phyloP scores from a whole-genome alignment of 2,329 filamentous ascomycete species.

The Penicillium sp. region DNA sequence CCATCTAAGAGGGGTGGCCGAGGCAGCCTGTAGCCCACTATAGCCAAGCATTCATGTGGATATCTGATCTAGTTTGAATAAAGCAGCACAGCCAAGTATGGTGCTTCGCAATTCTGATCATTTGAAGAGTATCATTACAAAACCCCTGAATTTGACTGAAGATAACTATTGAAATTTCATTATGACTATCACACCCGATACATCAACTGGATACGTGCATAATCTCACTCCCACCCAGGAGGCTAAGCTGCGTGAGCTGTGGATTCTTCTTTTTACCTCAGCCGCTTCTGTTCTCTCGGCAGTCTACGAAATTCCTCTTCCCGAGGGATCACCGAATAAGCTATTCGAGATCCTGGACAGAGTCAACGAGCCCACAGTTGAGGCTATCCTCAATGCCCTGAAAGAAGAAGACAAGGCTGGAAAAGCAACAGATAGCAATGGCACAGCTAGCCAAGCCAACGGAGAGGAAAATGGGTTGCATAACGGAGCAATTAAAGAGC shows the following conservation, averaged over 20 bases:
- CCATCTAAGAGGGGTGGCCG: constrained; percentile 15
- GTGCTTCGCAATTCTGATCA: not conserved
- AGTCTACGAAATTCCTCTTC: constrained; percentile 45
- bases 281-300: constrained; percentile 29
- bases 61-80: not conserved
- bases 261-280: constrained; percentile 59
- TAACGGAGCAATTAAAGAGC: constrained; percentile 6
- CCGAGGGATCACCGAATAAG: constrained; percentile 27
- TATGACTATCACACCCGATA: constrained; percentile 48
- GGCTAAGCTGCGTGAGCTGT: constrained; percentile 82
- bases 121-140: not conserved
- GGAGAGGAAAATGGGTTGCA: not conserved
- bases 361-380: constrained; percentile 31
- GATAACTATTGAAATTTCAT: not conserved
- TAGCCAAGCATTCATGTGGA: constrained; percentile 18
- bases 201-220: constrained; percentile 58
- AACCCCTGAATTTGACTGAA: not conserved
- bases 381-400: constrained; percentile 29
- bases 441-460: not conserved
- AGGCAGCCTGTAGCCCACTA: constrained; percentile 10
- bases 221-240: constrained; percentile 85
- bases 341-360: constrained; percentile 30
- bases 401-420: constrained; percentile 10
- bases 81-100: not conserved
- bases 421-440: not conserved